Percentiles rank a stretch among this genome's conserved stretches.
phyloP scores from a whole-genome alignment of 352 stramenopile species.

The Phytophthora cryptogea region DNA sequence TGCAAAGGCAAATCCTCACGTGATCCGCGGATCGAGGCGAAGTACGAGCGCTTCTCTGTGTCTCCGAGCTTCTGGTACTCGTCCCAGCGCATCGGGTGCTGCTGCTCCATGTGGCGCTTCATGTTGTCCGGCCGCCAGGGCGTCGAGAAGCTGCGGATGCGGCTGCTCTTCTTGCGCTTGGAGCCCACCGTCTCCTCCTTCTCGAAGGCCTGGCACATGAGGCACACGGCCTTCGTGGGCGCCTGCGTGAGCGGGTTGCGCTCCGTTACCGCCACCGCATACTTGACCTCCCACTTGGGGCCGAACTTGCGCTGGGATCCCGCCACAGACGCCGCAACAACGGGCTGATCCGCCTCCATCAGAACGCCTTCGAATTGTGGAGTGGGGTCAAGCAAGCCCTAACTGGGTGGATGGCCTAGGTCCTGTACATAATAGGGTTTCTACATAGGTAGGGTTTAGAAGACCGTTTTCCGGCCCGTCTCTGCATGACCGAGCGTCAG shows the following conservation, averaged over 20 bases:
- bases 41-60: slow-evolving; percentile 29
- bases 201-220: slow-evolving; percentile 38
- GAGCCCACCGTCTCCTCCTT: slow-evolving; percentile 27
- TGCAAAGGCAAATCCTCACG: slow-evolving; percentile 5
- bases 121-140: slow-evolving; percentile 44
- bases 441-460: neutral
- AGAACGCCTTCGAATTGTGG: neutral
- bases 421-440: neutral
- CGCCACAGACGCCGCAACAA: neutral
- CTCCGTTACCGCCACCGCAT: slow-evolving; percentile 30
- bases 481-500: slow-evolving; percentile 7
- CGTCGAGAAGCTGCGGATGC: slow-evolving; percentile 31
- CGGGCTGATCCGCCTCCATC: neutral
- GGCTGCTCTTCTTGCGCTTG: slow-evolving; percentile 41
- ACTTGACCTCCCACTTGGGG: slow-evolving; percentile 34
- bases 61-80: slow-evolving; percentile 33
- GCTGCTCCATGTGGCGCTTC: slow-evolving; percentile 40
- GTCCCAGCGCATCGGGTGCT: slow-evolving; percentile 31
- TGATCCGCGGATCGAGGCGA: slow-evolving; percentile 1
- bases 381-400: too few species aligned
- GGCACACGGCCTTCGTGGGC: slow-evolving; percentile 28
- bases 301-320: slow-evolving; percentile 31
- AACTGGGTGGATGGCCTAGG: too few species aligned
- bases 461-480: neutral
- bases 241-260: slow-evolving; percentile 23